Evolutionary conservation across 2,329 filamentous ascomycete species (phyloP).

Genomic region (Sporothrix dimorphospora): DNA sequence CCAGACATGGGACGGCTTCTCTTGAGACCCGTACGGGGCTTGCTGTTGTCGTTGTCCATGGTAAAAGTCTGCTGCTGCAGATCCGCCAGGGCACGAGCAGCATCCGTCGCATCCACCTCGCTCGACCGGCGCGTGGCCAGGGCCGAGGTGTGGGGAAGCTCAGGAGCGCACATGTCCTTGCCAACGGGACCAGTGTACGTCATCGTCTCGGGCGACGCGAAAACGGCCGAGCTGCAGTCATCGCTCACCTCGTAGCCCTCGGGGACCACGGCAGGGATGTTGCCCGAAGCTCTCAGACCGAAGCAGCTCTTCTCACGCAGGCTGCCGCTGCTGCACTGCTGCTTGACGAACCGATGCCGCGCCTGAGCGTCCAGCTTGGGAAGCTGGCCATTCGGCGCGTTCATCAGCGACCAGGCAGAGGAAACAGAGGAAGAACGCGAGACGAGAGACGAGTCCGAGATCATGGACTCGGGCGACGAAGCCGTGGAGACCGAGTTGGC

Average conservation of each 20-base stretch:
- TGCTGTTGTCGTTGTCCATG: conserved; percentile 31
- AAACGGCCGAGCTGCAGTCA: conserved; percentile 42
- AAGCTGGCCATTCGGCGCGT: conserved; percentile 55
- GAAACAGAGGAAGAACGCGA: conserved; percentile 69
- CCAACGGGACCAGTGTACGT: conserved; percentile 56
- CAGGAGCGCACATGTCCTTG: conserved; percentile 50
- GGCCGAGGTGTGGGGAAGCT: conserved; percentile 51
- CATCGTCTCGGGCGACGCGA: conserved; percentile 58
- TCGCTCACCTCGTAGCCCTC: conserved; percentile 57
- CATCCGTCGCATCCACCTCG: conserved; percentile 60
- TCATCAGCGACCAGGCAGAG: conserved; percentile 62
- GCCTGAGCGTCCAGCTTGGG: conserved; percentile 61
- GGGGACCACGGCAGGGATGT: conserved; percentile 56
- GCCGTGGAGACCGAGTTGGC: conserved; percentile 65
- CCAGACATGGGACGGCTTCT: conserved; percentile 62
- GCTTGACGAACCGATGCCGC: conserved; percentile 65
- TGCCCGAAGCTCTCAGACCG: conserved; percentile 52
- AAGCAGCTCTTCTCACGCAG: conserved; percentile 48
- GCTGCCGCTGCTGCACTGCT: conserved; percentile 45
- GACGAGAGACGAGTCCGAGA: conserved; percentile 64
- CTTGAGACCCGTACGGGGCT: conserved; percentile 54
- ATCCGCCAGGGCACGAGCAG: conserved; percentile 62
- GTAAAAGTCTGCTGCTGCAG: conserved; percentile 56
- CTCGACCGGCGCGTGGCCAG: conserved; percentile 48
- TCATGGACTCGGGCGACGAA: conserved; percentile 69